phyloP scores from a whole-genome alignment of 495 filamentous ascomycete species.

The Penicillium steckii region DNA sequence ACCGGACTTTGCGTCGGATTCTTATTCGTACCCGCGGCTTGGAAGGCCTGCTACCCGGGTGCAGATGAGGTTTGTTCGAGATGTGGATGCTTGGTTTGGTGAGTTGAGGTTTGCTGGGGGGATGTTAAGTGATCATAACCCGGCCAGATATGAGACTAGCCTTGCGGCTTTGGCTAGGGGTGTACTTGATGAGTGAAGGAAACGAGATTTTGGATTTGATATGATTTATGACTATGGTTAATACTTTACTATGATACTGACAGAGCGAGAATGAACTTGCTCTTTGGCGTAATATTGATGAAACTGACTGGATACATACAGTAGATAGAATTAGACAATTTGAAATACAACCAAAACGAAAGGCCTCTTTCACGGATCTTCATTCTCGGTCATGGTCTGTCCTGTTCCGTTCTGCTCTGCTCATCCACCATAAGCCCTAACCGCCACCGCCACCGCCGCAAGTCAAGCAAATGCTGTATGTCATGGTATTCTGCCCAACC shows the following conservation, averaged over 20 bases:
- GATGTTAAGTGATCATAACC: slow-evolving; percentile 76
- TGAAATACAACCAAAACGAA: no score
- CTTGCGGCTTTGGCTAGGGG: slow-evolving; percentile 54
- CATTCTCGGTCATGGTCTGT: no score
- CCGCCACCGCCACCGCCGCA: no score
- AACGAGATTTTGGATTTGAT: not conserved
- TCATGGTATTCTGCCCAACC: not conserved
- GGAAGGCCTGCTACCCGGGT: slow-evolving; percentile 63
- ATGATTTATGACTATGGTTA: not conserved
- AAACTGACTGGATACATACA: not conserved
- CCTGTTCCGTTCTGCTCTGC: no score
- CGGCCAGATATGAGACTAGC: slow-evolving; percentile 68
- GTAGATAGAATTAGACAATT: no score
- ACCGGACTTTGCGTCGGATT: slow-evolving; percentile 26
- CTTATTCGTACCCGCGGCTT: slow-evolving; percentile 41
- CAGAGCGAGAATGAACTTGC: no score
- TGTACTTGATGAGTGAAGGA: slow-evolving; percentile 45
- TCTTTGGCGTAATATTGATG: not conserved
- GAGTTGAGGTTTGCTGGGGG: slow-evolving; percentile 69
- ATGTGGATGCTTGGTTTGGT: slow-evolving; percentile 66
- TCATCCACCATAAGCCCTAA: no score
- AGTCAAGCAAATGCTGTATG: no score
- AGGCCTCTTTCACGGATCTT: no score
- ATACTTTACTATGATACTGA: no score
- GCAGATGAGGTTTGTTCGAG: slow-evolving; percentile 62